Base-by-base conservation (phyloP, 176 grass and related monocot genomes). In the Elaeis guineensis region DNA sequence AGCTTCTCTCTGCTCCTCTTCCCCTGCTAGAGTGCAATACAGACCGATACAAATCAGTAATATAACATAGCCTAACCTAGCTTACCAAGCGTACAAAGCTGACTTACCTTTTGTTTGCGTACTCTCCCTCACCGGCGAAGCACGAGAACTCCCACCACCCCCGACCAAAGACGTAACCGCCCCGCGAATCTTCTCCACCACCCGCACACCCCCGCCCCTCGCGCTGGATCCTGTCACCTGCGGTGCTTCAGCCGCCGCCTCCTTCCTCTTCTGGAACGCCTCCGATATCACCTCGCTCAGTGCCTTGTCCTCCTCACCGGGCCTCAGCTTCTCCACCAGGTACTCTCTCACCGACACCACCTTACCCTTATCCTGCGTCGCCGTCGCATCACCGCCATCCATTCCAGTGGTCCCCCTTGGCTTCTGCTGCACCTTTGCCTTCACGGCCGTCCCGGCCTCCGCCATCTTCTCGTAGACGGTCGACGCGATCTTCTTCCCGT, bases 271-370 rank as follows among this genome's bases (percentile, higher is more conserved):
- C 75, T 71, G 75, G 58, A 91, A 61, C 21, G 71, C 69, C 49
- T 73, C 76, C 5, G 87, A 66, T 83, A 97, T 92, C 25, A 83
- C 51, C 21, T 78, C 52, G 65, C 81, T 83, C 24, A 97, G 79
- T 2, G 73, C 73, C 25, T 78, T 65, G 25, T 97, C 72, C 44
- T 85, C 87, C 19, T 91, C 93, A 1, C 79, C 76, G 0, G 93
- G 93, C 12, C 83, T 89, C 54, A 97, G 78, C 73, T 78, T 85
- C 70, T 91, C 84, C 1, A 79, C 67, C 53, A 91, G 58, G 51
- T 75, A 91, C 21, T 69, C 84, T 20, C 65, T 80, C 52, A 80
- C 26, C 2, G 61, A 64, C n/a, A 62, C 74, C 16, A 78, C 80
- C 76, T 82, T 80, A 30, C 77, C 83, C 75, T 78, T 58, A 54